Evolutionary conservation across 305 asterid species (phyloP), one percentile per base, ranked within the genome.

Genomic region (Ilex paraguariensis): DNA sequence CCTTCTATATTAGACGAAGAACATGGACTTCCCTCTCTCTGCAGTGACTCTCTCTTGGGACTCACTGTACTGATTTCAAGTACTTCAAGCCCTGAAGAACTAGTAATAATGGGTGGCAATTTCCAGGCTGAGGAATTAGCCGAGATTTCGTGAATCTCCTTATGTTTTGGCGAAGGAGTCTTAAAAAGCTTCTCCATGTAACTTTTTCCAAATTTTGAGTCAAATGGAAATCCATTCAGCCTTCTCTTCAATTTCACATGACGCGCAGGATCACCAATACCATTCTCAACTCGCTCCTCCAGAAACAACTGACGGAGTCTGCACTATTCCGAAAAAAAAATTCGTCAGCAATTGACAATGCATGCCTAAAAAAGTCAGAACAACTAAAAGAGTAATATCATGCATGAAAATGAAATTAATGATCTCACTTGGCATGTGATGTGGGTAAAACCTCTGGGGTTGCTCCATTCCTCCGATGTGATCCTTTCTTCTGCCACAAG

Each of bases 301-400:
- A 86, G 70, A 48, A 90, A 86, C 73, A 93, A 82, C 72, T 93
- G 96, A 74, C 86, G 99, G 53, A 93, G 96, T 76, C 99, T 93
- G 82, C 62, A 73, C 61, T 61, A 70, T 44, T 21, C 28, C 28
- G 28, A 59, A 53, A 56, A 58, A 0, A 31, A 21, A 65, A 61
- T 54, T 15, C 12, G 16, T 54, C 61, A 54, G 8, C 36, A 61
- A 13, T 36, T n/a, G 44, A 32, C 12, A 31, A 31, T 48, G 13
- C 56, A 58, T 65, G 70, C 9, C 42, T 59, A 28, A 17, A 52
- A 59, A 42, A 36, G 50, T n/a, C 58, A 52, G 16, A 36, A 15
- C 30, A 63, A 54, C 6, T 1, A 30, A 49, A 73, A 52, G 56
- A 36, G 9, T 36, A 36, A 36, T 36, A 5, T 36, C 6, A 36